A percentile compares a stretch with the other conserved stretches of the same genome.
These are phyloP conservation scores for Babesia gibsoni DNA, from an alignment of 169 alveolate genomes.

Conservation along the genomic window DNA sequence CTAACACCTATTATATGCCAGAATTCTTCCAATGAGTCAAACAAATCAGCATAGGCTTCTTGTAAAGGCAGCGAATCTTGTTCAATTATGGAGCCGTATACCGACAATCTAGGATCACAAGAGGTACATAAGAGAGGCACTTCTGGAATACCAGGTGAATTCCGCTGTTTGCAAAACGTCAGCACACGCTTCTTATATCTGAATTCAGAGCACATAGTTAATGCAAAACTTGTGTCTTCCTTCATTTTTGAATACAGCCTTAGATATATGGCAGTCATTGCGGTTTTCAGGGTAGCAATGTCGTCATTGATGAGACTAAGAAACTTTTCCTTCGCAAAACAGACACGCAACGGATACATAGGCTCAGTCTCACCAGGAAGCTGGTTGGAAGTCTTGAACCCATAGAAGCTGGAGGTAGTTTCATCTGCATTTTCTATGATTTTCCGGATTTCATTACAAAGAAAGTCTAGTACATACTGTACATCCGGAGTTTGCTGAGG, in stretches of 20 bases:
- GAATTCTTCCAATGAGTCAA: neutral
- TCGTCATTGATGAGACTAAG: neutral
- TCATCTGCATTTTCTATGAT: neutral
- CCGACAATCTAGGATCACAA: neutral
- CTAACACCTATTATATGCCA: neutral
- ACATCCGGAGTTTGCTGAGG: neutral
- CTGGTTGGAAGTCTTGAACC: no score
- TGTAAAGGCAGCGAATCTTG: neutral
- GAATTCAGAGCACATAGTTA: neutral
- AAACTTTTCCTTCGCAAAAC: neutral
- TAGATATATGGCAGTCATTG: neutral
- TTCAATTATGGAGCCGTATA: neutral
- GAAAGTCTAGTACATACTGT: neutral
- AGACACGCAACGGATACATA: neutral
- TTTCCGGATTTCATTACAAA: neutral
- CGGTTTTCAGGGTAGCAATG: neutral
- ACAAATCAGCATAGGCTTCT: neutral
- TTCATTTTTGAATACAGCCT: neutral
- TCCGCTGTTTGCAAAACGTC: neutral
- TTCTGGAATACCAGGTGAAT: neutral
- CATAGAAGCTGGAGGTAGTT: no score
- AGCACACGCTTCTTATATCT: neutral
- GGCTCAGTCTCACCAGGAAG: no score
- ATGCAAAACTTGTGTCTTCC: neutral
- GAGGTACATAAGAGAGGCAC: neutral